Evolutionary conservation across 495 filamentous ascomycete genomes (phyloP).

Genomic region (Aspergillus conjunctus): DNA sequence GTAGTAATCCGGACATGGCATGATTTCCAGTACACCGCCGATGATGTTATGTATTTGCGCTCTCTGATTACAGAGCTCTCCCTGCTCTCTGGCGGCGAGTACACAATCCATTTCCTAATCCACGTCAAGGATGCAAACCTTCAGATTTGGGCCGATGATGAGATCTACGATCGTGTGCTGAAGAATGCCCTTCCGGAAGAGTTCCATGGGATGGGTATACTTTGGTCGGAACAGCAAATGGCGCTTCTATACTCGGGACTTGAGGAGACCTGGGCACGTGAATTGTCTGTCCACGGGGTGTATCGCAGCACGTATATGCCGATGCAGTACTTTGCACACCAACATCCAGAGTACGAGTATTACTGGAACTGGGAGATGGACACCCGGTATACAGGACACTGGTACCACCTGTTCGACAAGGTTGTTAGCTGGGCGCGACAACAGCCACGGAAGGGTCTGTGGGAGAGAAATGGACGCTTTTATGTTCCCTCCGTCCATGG

Average conservation of each 20-base stretch:
- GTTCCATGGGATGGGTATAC: constrained; percentile 82
- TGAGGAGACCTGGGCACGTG: constrained; percentile 68
- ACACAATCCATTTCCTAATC: constrained; percentile 63
- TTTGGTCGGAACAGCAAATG: constrained; percentile 96
- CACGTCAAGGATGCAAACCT: constrained; percentile 67
- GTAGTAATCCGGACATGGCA: constrained; percentile 66
- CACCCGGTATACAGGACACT: constrained; percentile 93
- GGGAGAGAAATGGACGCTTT: constrained; percentile 91
- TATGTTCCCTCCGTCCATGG: constrained; percentile 90
- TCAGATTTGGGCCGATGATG: constrained; percentile 67
- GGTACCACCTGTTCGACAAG: constrained; percentile 83
- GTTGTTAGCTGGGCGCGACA: constrained; percentile 72
- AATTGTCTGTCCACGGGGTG: constrained; percentile 81
- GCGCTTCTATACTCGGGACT: constrained; percentile 80
- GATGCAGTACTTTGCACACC: constrained; percentile 86
- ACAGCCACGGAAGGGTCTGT: constrained; percentile 87
- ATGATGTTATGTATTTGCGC: constrained; percentile 58
- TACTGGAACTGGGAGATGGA: constrained; percentile 99
- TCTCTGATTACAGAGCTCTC: constrained; percentile 64
- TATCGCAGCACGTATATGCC: constrained; percentile 93
- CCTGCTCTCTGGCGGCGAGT: constrained; percentile 64
- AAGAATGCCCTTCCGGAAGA: constrained; percentile 75
- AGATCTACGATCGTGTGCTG: constrained; percentile 64
- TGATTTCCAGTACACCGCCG: constrained; percentile 56
- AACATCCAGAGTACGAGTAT: constrained; percentile 91